phyloP scores from a whole-genome alignment of 2,329 filamentous ascomycete genomes.

The Fusarium albidum region DNA sequence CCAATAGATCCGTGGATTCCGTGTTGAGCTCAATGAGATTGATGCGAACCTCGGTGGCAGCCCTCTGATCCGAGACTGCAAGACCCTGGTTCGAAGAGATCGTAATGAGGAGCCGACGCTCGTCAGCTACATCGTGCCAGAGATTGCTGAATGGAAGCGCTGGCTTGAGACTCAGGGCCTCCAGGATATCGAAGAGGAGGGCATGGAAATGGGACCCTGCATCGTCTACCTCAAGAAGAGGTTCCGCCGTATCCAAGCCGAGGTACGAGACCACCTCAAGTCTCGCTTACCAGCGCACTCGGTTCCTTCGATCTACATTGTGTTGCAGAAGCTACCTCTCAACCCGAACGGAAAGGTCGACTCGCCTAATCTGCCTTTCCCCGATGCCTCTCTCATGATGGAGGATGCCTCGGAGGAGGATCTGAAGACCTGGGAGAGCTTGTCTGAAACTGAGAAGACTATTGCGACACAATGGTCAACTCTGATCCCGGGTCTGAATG shows the following conservation, averaged over 20 bases:
- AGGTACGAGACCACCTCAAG: conserved; percentile 42
- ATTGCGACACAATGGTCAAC: conserved; percentile 70
- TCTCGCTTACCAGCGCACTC: conserved; percentile 38
- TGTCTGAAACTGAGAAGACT: conserved; percentile 49
- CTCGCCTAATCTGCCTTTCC: conserved; percentile 79
- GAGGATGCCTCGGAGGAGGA: conserved; percentile 43
- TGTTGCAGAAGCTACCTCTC: conserved; percentile 65
- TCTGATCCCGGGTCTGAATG: conserved; percentile 70
- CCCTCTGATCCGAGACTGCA: conserved; percentile 80
- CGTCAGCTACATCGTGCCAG: conserved; percentile 86
- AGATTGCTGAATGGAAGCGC: conserved; percentile 61
- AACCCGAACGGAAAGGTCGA: conserved; percentile 82
- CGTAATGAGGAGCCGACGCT: conserved; percentile 75
- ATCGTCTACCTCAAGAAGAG: conserved; percentile 51
- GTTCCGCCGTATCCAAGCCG: conserved; percentile 55
- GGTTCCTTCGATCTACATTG: conserved; percentile 44
- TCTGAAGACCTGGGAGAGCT: conserved; percentile 60
- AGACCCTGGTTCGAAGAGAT: conserved; percentile 72
- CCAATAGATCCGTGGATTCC: conserved; percentile 79
- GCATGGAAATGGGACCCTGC: conserved; percentile 51
- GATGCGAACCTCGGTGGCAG: conserved; percentile 81
- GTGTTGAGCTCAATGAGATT: conserved; percentile 93
- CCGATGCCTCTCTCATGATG: conserved; percentile 57
- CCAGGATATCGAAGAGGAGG: conserved; percentile 63
- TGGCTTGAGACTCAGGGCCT: conserved; percentile 59